Conservation (phyloP, 805 yeast species). For the Phaffomyces antillensis region DNA sequence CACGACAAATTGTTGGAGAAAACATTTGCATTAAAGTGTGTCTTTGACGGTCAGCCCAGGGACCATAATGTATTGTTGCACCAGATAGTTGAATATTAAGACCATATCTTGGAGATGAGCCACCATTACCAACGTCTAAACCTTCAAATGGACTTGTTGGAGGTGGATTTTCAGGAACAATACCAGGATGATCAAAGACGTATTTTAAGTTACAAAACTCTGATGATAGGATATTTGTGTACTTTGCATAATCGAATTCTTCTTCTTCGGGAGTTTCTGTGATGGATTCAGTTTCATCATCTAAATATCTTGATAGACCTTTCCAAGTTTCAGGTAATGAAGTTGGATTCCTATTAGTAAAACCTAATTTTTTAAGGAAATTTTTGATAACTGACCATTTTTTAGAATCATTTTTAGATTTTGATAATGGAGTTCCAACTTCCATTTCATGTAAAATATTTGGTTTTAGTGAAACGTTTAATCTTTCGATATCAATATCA, state of each 20-base stretch:
- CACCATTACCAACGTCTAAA: constrained; percentile 53
- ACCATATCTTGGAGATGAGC: constrained; percentile 53
- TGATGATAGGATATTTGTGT: constrained; percentile 60
- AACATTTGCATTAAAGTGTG: constrained; percentile 54
- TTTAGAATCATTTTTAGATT: not conserved
- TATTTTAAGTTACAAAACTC: constrained; percentile 47
- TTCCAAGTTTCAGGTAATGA: constrained; percentile 43
- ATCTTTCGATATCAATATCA: constrained; percentile 39
- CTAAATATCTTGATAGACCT: constrained; percentile 69
- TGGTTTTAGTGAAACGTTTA: constrained; percentile 58
- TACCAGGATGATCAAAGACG: constrained; percentile 69
- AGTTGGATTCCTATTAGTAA: not conserved
- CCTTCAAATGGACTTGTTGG: constrained; percentile 31
- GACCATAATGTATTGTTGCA: constrained; percentile 78
- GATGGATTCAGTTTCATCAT: constrained; percentile 26
- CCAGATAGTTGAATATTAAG: constrained; percentile 49
- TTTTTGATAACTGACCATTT: constrained; percentile 12
- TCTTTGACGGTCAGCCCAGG: constrained; percentile 92
- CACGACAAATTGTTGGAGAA: constrained; percentile 60
- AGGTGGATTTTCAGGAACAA: constrained; percentile 35
- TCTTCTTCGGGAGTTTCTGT: constrained; percentile 31
- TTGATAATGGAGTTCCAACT: not conserved
- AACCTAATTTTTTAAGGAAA: constrained; percentile 6
- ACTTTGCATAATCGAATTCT: constrained; percentile 73
- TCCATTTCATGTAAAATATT: constrained; percentile 52